Base-by-base conservation (phyloP, 768 basidiomycete genomes). In the Trametes villosa region DNA sequence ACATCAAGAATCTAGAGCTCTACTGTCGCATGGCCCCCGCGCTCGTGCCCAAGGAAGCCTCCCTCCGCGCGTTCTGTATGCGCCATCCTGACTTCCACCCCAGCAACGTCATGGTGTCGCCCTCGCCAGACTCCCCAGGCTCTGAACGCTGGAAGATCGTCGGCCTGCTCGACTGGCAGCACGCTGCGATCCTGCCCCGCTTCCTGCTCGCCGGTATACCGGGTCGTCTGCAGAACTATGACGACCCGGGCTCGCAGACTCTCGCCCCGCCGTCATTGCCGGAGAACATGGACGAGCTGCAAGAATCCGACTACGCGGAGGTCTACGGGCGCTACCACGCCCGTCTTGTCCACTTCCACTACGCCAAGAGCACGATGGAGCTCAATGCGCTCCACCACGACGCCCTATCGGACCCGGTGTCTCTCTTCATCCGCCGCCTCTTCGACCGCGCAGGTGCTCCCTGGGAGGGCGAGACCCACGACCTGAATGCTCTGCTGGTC, bases 391-490 rank as follows among this genome's bases (percentile, higher is more conserved):
- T 68, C 59, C 81, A 83, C 70, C 67, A 78, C 65, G 72, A 38
- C 0, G 75, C 76, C 0, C 70, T 81, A 55, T 70, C 67, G 68
- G 78, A 82, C 72, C 73, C 72, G 54, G 11, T 76, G 65, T 33
- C 29, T 62, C 22, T 69, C 64, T 67, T 82, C 72, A 69, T 67
- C 67, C 20, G 72, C 68, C 77, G 78, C 60, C 78, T 84, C 59
- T 83, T 80, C 75, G 0, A 46, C 54, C 65, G 77, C 41, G 79
- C 83, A 51, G 47, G 82, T 72, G 68, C 51, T 56, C 78, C 75
- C 9, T 85, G 83, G 82, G 79, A 81, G 69, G 82, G 80, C 59
- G 81, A 84, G 65, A 80, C 79, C 62, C 67, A 70, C 72, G 75
- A 54, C 49, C 75, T 84, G 71, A 82, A 82, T 74, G 66, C 60